Base-by-base conservation (phyloP, 2,329 filamentous ascomycete genomes). In the Claviceps citrina region DNA sequence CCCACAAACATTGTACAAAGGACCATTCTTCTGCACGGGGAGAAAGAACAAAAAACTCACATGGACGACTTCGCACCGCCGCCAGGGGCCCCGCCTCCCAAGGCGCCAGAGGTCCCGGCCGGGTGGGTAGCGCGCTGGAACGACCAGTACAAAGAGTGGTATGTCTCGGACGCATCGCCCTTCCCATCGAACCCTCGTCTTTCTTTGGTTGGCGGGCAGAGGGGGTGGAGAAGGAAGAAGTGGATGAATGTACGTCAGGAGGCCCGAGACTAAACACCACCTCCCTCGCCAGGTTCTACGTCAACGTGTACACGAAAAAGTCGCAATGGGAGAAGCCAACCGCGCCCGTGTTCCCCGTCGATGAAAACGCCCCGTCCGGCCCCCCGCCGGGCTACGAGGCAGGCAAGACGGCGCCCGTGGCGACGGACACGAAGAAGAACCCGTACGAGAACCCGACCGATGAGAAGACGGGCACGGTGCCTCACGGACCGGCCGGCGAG, bases 291-390 rank as follows among this genome's bases (percentile, higher is more conserved):
- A 85, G 81, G 80, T 94, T 91, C 72, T 95, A 83, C 64, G 82
- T 94, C 44, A 91, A 95, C 64, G 74, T 82, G 45, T 74, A 78
- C 60, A 94, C 86, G 47, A 91, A 91, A 54, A 71, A 81, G 55
- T 93, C 87, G 5, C 82, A 89, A 70, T 95, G 87, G 87, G 82
- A 93, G 4, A 80, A 76, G 49, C 86, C 86, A 15, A 84, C 77
- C 28, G 70, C 70, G 39, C 78, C 82, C 32, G 76, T 76, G 39
- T 71, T 73, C 47, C 67, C 71, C 13, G 60, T 68, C 7, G 59
- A 55, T 22, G 58, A 55, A 22, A 49, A 54, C 34, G 55, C 57
- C 6, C 65, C 78, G 10, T 59, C 67, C 5, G 81, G 76, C 28
- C 69, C 79, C 3, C 83, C 83, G 10, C 81, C 82, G 0, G 69